Evolutionary conservation across 2,329 filamentous ascomycete genomes (phyloP), one percentile per base, ranked within the genome.

Genomic region (Aspergillus neotritici): DNA sequence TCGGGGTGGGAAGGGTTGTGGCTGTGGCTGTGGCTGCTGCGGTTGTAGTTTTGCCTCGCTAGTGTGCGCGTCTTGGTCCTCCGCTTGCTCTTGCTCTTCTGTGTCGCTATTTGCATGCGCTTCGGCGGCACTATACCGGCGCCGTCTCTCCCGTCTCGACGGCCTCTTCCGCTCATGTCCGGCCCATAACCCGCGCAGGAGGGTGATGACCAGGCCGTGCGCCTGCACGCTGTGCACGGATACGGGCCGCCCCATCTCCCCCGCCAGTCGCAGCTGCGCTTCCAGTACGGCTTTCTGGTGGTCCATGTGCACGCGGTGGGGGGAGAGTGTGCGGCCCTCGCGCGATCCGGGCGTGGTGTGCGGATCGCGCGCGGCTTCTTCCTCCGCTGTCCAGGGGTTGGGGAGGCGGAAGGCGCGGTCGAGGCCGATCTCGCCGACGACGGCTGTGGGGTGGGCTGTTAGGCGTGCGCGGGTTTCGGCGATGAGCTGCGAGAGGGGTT

Each of bases 1-100:
- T 7, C 90, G 75, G 1, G 90, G 89, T 4, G 93, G 90, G 54
- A 84, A 97, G 0, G 86, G 83, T 47, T 76, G 81, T 1, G 72
- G 54, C 5, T 33, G 28, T 17, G 43, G 25, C 10, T 44, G 39
- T 12, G 31, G 28, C 9, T 9, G 32, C 14, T 10, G 14, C 15
- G 25, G 16, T 14, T 46, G 4, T 21, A 6, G 21, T 21, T 21
- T 4, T 4, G 21, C 21, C 4, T 5, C n/a, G n/a, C n/a, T n/a
- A n/a, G n/a, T n/a, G n/a, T n/a, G n/a, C n/a, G n/a, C n/a, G n/a
- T 17, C 17, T 17, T 21, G 4, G 2, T 21, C 4, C 2, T 7
- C 40, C 4, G 48, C 34, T 13, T 52, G 37, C 36, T 52, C 34
- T 7, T 60, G 46, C 5, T 57, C 52, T 40, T 57, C 55, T 36